Percentiles rank a stretch among this genome's conserved stretches.
Evolutionary conservation across 2,329 filamentous ascomycete genomes (phyloP).

Genomic region (Pseudocercospora fuligena): DNA sequence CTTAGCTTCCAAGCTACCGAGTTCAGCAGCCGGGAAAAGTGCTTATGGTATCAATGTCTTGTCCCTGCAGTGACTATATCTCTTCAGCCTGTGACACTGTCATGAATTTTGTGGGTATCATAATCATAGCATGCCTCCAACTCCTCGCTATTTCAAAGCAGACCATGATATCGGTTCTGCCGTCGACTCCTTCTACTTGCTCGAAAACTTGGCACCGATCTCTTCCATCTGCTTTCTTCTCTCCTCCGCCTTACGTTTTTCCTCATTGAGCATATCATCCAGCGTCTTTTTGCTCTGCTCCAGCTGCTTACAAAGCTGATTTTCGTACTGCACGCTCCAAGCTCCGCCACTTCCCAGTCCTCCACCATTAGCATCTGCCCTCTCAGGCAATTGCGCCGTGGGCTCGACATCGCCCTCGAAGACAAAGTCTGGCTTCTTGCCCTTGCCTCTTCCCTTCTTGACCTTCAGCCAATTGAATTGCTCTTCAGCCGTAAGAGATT

Average conservation of each 20-base stretch:
- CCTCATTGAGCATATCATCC: slow-evolving; percentile 49
- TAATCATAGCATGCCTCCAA: background rate
- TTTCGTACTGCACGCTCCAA: slow-evolving; percentile 49
- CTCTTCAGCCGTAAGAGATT: slow-evolving; percentile 77
- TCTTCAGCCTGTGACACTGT: background rate
- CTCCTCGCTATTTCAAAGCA: background rate
- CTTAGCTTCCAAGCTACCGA: background rate
- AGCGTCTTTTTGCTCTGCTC: slow-evolving; percentile 67
- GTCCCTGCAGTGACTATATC: background rate
- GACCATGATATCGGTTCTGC: background rate
- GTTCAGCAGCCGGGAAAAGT: background rate
- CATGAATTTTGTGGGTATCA: background rate
- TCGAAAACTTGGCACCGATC: slow-evolving; percentile 14
- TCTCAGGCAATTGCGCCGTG: slow-evolving; percentile 75
- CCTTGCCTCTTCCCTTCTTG: slow-evolving; percentile 62
- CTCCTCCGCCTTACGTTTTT: slow-evolving; percentile 37
- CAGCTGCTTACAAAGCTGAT: slow-evolving; percentile 38
- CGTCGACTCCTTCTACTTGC: background rate
- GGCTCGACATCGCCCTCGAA: slow-evolving; percentile 62
- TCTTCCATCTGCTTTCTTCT: slow-evolving; percentile 38
- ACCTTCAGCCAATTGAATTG: slow-evolving; percentile 59
- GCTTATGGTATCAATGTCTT: background rate
- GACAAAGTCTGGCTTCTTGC: slow-evolving; percentile 54
- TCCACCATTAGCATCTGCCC: slow-evolving; percentile 71
- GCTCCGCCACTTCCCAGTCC: slow-evolving; percentile 63